A percentile compares a stretch with the other conserved stretches of the same genome.
Conservation (phyloP, 805 yeast genomes). For the Lipomyces sp. region DNA sequence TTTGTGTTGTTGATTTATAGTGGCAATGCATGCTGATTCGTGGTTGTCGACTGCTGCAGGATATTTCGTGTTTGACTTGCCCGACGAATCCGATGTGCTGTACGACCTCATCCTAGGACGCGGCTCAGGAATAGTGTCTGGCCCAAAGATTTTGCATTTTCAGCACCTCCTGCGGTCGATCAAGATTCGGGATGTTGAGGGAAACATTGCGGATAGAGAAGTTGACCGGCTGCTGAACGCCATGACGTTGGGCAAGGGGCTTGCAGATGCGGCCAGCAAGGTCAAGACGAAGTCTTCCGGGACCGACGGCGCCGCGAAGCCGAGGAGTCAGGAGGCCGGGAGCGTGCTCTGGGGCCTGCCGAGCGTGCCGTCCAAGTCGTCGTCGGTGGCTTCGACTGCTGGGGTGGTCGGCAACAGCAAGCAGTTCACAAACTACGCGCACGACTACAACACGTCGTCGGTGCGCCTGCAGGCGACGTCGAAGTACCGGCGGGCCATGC, state of each 20-base stretch:
- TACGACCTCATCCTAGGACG: slow-evolving; percentile 1
- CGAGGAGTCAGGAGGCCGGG: slow-evolving; percentile 39
- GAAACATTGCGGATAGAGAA: slow-evolving; percentile 50
- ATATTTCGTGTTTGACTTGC: slow-evolving; percentile 49
- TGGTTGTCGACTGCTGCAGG: slow-evolving; percentile 15
- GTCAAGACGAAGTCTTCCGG: too few species aligned
- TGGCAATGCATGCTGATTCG: background rate
- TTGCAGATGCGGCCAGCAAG: too few species aligned
- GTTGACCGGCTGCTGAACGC: slow-evolving; percentile 36
- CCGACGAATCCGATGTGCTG: slow-evolving; percentile 41
- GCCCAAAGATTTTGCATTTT: slow-evolving; percentile 9
- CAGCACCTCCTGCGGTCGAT: slow-evolving; percentile 7
- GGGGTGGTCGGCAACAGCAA: background rate
- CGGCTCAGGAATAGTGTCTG: slow-evolving; percentile 46
- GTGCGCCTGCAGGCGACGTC: too few species aligned
- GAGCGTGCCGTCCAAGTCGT: slow-evolving; percentile 12
- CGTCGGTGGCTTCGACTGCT: background rate
- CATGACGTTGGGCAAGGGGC: too few species aligned
- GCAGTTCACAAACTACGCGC: slow-evolving; percentile 1
- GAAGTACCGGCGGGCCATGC: slow-evolving; percentile 25
- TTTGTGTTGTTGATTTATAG: background rate
- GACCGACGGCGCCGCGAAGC: too few species aligned
- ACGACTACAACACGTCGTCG: slow-evolving; percentile 1
- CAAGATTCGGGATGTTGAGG: slow-evolving; percentile 17
- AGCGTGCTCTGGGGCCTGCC: slow-evolving; percentile 24